A percentile compares a stretch with the other conserved stretches of the same genome.
phyloP scores from a whole-genome alignment of 163 green algal genomes.

The Chlamydomonas reinhardtii region DNA sequence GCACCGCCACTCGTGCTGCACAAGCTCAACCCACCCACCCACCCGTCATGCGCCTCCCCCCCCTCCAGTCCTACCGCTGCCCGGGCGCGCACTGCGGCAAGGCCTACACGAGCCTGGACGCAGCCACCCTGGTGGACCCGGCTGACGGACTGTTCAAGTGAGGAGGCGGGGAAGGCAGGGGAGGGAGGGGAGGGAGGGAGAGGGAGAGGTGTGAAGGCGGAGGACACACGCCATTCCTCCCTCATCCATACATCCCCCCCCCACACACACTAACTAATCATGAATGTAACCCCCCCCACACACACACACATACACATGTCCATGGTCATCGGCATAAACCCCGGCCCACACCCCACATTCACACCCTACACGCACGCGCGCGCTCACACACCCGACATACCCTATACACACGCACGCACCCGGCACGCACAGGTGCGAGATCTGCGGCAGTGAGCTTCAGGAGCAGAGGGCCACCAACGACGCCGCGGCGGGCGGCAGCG shows the following conservation, averaged over 20 bases:
- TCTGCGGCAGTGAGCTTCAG: constrained; percentile 38
- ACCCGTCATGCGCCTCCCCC: background rate
- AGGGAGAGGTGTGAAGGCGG: background rate
- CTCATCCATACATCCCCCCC: no score
- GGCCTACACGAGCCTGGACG: constrained; percentile 43
- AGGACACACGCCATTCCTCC: no score
- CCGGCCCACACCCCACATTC: no score
- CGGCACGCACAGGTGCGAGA: constrained; percentile 28
- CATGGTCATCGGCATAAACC: no score
- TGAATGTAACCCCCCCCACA: no score
- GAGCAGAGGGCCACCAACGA: constrained; percentile 41
- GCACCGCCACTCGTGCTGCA: no score
- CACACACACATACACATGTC: no score
- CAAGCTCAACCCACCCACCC: no score
- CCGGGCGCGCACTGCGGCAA: constrained; percentile 32
- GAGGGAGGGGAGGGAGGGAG: background rate
- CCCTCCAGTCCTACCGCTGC: constrained; percentile 29
- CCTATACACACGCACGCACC: background rate
- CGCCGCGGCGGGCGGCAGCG: background rate
- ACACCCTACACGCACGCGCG: no score
- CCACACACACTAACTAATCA: no score
- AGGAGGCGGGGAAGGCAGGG: background rate
- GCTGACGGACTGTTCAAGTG: constrained; percentile 26
- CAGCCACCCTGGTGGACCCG: constrained; percentile 37
- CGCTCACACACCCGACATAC: background rate